These are phyloP conservation scores for Bipolaris cookei DNA, from an alignment of 2,329 filamentous ascomycete species.

Conservation along the genomic window DNA sequence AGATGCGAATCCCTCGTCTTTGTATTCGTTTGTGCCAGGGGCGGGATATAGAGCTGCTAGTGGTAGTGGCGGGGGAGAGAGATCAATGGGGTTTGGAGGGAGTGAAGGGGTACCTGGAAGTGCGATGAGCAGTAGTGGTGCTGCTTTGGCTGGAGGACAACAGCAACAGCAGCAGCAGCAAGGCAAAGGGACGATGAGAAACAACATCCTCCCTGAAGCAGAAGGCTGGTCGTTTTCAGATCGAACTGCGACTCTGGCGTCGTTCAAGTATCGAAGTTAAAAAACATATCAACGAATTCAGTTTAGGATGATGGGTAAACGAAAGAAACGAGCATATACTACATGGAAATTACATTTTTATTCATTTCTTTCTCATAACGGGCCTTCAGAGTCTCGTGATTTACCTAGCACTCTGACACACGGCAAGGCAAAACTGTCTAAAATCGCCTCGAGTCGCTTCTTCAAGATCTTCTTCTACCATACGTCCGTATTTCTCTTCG, in stretches of 20 bases:
- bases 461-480: conserved; percentile 78
- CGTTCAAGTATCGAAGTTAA: conserved; percentile 5
- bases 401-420: conserved; percentile 52
- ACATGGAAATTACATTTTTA: too few species aligned
- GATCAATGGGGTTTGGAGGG: background rate
- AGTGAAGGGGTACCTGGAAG: background rate
- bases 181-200: background rate
- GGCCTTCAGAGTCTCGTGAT: too few species aligned
- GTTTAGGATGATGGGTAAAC: background rate
- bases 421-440: conserved; percentile 74
- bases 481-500: conserved; percentile 73
- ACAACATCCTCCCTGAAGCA: conserved; percentile 1
- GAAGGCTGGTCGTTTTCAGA: conserved; percentile 6
- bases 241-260: background rate
- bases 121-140: background rate
- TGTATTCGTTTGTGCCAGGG: conserved; percentile 1
- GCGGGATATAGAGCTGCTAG: background rate
- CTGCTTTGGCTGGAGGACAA: background rate
- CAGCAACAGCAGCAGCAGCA: background rate
- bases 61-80: background rate
- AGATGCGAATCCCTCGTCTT: conserved; percentile 39
- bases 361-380: too few species aligned
- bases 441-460: conserved; percentile 79
- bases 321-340: background rate
- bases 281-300: background rate